Percentiles rank a stretch among this genome's conserved stretches.
Evolutionary conservation across 2,329 filamentous ascomycete species (phyloP).

Genomic region (Penicillium sp.): DNA sequence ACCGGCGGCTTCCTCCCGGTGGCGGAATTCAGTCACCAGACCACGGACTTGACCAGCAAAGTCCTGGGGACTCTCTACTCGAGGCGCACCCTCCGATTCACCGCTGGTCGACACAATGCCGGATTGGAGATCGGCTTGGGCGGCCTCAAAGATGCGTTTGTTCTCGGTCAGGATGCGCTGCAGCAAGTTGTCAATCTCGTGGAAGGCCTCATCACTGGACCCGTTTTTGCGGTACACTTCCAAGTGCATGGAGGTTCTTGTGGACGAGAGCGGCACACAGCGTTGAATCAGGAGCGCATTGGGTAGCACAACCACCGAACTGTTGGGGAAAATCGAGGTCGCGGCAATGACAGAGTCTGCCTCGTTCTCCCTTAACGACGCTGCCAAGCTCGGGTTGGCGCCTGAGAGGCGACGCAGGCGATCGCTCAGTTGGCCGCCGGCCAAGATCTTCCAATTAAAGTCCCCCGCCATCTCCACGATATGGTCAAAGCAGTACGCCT

Average conservation of each 20-base stretch:
- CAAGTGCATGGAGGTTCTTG: constrained; percentile 52
- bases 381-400: constrained; percentile 45
- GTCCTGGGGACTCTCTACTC: constrained; percentile 53
- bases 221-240: constrained; percentile 59
- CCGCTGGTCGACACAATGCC: constrained; percentile 55
- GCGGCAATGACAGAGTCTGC: constrained; percentile 37
- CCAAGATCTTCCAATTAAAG: constrained; percentile 21
- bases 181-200: constrained; percentile 52
- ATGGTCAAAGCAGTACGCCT: constrained; percentile 18
- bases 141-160: constrained; percentile 54
- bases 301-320: constrained; percentile 34
- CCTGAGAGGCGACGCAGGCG: constrained; percentile 20
- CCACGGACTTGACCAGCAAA: constrained; percentile 51
- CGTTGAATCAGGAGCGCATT: constrained; percentile 59
- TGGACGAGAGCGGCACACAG: constrained; percentile 52
- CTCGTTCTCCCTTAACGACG: constrained; percentile 40
- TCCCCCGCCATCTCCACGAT: constrained; percentile 13
- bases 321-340: constrained; percentile 34
- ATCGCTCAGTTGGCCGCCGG: constrained; percentile 1
- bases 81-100: constrained; percentile 53
- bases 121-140: constrained; percentile 50
- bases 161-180: constrained; percentile 60
- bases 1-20: constrained; percentile 42
- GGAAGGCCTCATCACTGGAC: constrained; percentile 53
- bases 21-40: constrained; percentile 42